A percentile compares a stretch with the other conserved stretches of the same genome.
Evolutionary conservation across 306 rosid genomes (phyloP).

Genomic region (Gastrolobium bilobum): DNA sequence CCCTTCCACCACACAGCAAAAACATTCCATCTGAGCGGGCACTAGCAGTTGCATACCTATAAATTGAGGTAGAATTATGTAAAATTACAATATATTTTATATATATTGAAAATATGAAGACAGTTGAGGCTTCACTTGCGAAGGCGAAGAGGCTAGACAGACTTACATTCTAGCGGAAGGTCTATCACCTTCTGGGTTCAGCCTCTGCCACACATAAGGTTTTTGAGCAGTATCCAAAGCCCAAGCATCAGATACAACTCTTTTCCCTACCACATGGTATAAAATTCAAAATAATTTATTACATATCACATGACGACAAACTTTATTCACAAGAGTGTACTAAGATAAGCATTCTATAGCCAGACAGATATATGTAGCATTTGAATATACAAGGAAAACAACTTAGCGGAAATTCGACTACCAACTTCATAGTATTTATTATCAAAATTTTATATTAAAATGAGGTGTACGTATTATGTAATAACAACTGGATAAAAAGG

Average conservation of each 20-base stretch:
- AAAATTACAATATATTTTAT: slow-evolving; percentile 15
- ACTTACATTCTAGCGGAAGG: slow-evolving; percentile 99
- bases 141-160: slow-evolving; percentile 40
- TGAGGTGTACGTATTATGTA: not conserved
- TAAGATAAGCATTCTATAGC: slow-evolving; percentile 18
- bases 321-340: slow-evolving; percentile 33
- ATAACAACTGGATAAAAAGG: slow-evolving; percentile 38
- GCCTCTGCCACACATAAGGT: slow-evolving; percentile 93
- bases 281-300: slow-evolving; percentile 37
- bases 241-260: slow-evolving; percentile 96
- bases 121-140: slow-evolving; percentile 26
- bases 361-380: slow-evolving; percentile 41
- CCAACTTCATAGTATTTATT: not conserved
- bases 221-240: slow-evolving; percentile 96
- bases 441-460: slow-evolving; percentile 19
- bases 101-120: slow-evolving; percentile 19
- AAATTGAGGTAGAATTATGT: slow-evolving; percentile 51
- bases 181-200: slow-evolving; percentile 96
- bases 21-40: slow-evolving; percentile 99
- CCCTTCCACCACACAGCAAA: slow-evolving; percentile 99
- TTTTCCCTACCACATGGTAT: slow-evolving; percentile 71
- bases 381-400: slow-evolving; percentile 37
- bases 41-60: slow-evolving; percentile 99
- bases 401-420: slow-evolving; percentile 26
- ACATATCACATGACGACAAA: slow-evolving; percentile 38